Evolutionary conservation across 345 rosid species (phyloP).

Genomic region (Eucalyptus lansdowneana): DNA sequence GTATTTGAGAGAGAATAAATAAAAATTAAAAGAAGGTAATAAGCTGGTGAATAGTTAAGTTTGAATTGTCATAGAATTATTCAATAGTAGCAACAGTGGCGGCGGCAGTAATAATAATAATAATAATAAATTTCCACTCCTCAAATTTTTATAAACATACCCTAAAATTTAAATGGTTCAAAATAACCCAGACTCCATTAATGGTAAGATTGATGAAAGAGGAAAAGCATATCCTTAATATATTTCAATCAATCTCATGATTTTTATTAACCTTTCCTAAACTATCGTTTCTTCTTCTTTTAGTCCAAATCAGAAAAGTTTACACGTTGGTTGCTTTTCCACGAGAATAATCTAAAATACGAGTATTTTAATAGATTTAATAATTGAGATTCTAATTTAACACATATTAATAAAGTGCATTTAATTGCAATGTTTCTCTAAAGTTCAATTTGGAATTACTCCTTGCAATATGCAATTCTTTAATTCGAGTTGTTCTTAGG

Average conservation of each 20-base stretch:
- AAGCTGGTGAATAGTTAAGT: background rate
- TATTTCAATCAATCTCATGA: background rate
- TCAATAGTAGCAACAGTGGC: background rate
- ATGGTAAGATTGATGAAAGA: background rate
- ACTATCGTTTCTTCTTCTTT: background rate
- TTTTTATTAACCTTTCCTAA: background rate
- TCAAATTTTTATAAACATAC: background rate
- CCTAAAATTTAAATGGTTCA: background rate
- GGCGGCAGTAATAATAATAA: background rate
- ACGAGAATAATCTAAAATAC: background rate
- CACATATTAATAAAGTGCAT: background rate
- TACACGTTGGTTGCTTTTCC: background rate
- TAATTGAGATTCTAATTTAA: background rate
- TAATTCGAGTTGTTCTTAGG: background rate
- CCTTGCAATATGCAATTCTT: background rate
- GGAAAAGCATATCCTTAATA: background rate
- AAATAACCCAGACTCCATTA: background rate
- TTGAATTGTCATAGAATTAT: background rate
- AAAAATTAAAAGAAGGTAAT: too few species aligned
- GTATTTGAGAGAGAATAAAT: background rate
- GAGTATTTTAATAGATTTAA: background rate
- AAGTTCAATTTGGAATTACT: background rate
- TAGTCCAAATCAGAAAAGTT: background rate
- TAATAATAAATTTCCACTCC: background rate
- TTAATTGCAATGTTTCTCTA: background rate